Conservation (phyloP, 768 basidiomycete species). For the Phylloporus arenicola region DNA sequence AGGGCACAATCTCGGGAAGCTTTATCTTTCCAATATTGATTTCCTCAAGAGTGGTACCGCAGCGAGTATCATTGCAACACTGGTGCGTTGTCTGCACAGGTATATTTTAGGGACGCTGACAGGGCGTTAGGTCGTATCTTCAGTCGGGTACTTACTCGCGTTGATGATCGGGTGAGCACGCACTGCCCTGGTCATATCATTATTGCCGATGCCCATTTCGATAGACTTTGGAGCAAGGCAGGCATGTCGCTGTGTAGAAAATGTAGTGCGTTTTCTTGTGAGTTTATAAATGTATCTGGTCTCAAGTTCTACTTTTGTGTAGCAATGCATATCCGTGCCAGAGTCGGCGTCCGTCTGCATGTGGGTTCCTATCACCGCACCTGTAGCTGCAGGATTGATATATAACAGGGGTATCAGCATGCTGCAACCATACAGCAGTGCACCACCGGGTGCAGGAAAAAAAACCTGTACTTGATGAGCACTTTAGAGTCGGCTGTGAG, state of each 20-base stretch:
- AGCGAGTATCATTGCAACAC: slow-evolving; percentile 82
- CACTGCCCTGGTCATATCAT: neutral
- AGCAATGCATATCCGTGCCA: neutral
- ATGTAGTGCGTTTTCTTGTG: neutral
- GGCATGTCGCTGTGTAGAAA: neutral
- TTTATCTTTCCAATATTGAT: slow-evolving; percentile 80
- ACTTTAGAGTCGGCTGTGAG: too few species aligned
- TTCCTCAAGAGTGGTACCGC: slow-evolving; percentile 94
- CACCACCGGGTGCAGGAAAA: too few species aligned
- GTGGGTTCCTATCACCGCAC: neutral
- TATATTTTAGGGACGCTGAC: neutral
- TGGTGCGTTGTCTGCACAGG: slow-evolving; percentile 41
- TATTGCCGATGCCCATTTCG: neutral
- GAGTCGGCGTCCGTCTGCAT: neutral
- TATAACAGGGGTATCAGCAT: too few species aligned
- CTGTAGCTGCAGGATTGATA: too few species aligned
- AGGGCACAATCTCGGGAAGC: slow-evolving; percentile 88
- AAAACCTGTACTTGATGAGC: too few species aligned
- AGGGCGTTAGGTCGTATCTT: slow-evolving; percentile 11
- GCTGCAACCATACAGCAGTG: too few species aligned
- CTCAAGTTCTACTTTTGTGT: neutral
- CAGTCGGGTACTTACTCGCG: slow-evolving; percentile 17
- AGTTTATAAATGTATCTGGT: too few species aligned
- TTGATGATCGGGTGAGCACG: slow-evolving; percentile 11
- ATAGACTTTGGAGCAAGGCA: slow-evolving; percentile 3